Evolutionary conservation across 129 eudicot species (phyloP).

Genomic region (Scalesia atractyloides): DNA sequence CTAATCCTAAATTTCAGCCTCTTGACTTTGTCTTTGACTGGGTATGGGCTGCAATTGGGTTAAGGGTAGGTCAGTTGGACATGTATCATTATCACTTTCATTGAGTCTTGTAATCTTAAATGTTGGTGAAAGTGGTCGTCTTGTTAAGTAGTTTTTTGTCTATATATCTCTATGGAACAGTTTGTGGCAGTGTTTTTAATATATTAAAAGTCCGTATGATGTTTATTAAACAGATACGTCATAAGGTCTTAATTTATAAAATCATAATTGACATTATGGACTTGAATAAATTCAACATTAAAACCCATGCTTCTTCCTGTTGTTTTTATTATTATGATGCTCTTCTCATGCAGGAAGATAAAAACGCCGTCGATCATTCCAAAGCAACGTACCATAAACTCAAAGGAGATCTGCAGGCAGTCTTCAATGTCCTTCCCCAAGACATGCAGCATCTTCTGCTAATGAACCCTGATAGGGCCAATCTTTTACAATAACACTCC

Average conservation of each 20-base stretch:
- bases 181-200: not conserved
- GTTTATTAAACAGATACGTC: not conserved
- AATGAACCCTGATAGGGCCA: slow-evolving; percentile 80
- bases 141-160: not conserved
- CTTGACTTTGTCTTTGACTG: too few relatives aligned
- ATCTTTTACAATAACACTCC: slow-evolving; percentile 43
- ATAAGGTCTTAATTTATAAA: not conserved
- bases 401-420: slow-evolving; percentile 72
- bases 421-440: slow-evolving; percentile 74
- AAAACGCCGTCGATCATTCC: slow-evolving; percentile 39
- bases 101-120: not conserved
- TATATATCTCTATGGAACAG: not conserved
- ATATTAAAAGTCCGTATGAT: not conserved
- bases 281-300: not conserved
- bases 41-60: too few relatives aligned
- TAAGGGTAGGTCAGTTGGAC: too few relatives aligned
- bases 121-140: not conserved
- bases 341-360: slow-evolving; percentile 46
- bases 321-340: not conserved
- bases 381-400: slow-evolving; percentile 56
- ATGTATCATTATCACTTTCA: not conserved
- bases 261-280: not conserved
- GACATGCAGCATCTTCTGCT: slow-evolving; percentile 87
- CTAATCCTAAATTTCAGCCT: too few relatives aligned
- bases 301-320: slow-evolving; percentile 3